Evolutionary conservation across 495 filamentous ascomycete genomes (phyloP).

Genomic region (Xylaria intraflava): DNA sequence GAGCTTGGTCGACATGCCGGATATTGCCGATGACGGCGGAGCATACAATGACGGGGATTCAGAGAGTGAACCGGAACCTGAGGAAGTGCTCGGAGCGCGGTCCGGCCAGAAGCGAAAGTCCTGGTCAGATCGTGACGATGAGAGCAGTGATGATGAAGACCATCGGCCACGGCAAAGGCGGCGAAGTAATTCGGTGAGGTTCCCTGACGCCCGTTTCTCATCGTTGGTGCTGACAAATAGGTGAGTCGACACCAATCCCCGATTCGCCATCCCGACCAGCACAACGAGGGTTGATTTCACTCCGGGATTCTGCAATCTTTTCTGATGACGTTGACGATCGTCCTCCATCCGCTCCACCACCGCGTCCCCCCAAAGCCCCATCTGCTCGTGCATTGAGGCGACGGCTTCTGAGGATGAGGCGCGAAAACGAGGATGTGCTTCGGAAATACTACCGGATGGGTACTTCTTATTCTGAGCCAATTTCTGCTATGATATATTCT

Average conservation of each 20-base stretch:
- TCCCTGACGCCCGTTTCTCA: slow-evolving; percentile 10
- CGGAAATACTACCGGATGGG: slow-evolving; percentile 77
- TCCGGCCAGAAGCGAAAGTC: slow-evolving; percentile 72
- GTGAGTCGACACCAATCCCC: slow-evolving; percentile 54
- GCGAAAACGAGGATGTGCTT: slow-evolving; percentile 66
- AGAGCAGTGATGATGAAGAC: slow-evolving; percentile 62
- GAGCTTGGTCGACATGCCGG: slow-evolving; percentile 80
- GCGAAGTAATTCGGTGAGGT: slow-evolving; percentile 75
- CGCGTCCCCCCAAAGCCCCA: slow-evolving; percentile 53
- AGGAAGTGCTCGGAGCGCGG: slow-evolving; percentile 22
- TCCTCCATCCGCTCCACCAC: slow-evolving; percentile 37
- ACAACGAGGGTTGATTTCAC: slow-evolving; percentile 43
- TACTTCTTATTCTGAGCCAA: slow-evolving; percentile 87
- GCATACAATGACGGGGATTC: slow-evolving; percentile 46
- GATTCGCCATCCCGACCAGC: slow-evolving; percentile 44
- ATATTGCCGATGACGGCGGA: slow-evolving; percentile 67
- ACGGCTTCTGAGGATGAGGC: slow-evolving; percentile 64
- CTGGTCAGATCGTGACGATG: slow-evolving; percentile 66
- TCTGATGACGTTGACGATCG: slow-evolving; percentile 38
- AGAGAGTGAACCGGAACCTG: slow-evolving; percentile 38
- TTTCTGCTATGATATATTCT: slow-evolving; percentile 88
- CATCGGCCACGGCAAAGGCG: slow-evolving; percentile 69
- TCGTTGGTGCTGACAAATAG: slow-evolving; percentile 4
- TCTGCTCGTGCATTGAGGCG: slow-evolving; percentile 64
- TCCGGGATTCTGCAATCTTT: slow-evolving; percentile 33